Base-by-base conservation (phyloP, 495 filamentous ascomycete species). In the Penicillium bialowiezense region DNA sequence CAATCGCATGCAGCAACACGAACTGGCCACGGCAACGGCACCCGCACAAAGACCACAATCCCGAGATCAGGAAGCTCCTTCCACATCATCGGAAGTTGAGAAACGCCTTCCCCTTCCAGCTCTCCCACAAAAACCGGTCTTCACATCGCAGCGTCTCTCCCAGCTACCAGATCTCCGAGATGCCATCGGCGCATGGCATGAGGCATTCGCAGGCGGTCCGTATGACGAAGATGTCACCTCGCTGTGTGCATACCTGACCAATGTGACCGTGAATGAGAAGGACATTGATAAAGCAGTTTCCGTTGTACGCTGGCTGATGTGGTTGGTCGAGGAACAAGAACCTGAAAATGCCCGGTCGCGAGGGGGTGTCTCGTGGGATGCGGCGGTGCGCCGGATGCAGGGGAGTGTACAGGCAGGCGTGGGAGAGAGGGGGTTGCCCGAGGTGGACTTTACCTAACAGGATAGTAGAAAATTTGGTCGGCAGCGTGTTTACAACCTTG, bases 151-250 rank as follows among this genome's bases (percentile, higher is more conserved):
- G 46, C 78, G 76, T 36, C 68, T 89, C n/a, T 74, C 70, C 0
- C 53, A 40, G 4, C 48, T 84, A 7, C 61, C 73, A 1, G 82
- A 90, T 38, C 64, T 90, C 15, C 66, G 85, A 26, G 68, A 74
- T 19, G 80, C 84, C 31, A 73, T 95, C 2, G 69, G 55, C 32
- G 75, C 76, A 17, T 96, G 91, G 91, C 69, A 83, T 48, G 58
- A 69, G 3, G 81, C 82, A 26, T 90, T 90, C 54, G 56, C 53
- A 13, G 72, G 88, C 7, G 88, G 86, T 0, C 91, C 91, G 35
- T 89, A 91, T 59, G 60, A 53, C 0, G 84, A 86, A 47, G 91
- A 97, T 64, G 85, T 90, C n/a, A 75, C 76, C 13, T 80, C 87
- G 7, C 68, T 96, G 32, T 79, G 70, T 34, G 72, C 62, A 51